Evolutionary conservation across 352 stramenopile species (phyloP).

Genomic region (Phytophthora sp.): DNA sequence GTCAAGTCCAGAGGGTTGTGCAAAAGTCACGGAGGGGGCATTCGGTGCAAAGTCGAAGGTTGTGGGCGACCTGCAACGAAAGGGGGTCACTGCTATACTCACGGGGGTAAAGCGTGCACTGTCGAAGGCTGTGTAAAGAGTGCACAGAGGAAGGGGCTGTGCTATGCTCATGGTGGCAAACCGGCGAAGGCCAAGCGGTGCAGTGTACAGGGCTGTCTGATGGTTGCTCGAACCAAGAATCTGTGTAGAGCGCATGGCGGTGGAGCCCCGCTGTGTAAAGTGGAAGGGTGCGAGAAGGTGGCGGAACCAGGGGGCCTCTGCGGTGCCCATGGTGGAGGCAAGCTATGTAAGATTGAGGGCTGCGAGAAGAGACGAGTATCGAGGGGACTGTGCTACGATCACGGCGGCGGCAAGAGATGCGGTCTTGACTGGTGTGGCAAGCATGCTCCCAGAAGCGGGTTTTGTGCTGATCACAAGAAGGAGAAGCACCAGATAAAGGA

Average conservation of each 20-base stretch:
- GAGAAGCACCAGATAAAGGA: conserved; percentile 16
- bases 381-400: conserved; percentile 19
- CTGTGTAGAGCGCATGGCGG: conserved; percentile 26
- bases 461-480: conserved; percentile 21
- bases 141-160: conserved; percentile 24
- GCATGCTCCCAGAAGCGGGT: conserved; percentile 8
- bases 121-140: conserved; percentile 30
- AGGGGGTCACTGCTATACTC: conserved; percentile 28
- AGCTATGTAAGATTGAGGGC: conserved; percentile 25
- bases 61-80: conserved; percentile 27
- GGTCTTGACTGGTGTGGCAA: conserved; percentile 23
- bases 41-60: conserved; percentile 27
- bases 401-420: conserved; percentile 25
- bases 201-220: conserved; percentile 22
- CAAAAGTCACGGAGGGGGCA: conserved; percentile 35
- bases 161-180: conserved; percentile 35
- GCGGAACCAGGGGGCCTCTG: conserved; percentile 28
- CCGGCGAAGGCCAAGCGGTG: conserved; percentile 25
- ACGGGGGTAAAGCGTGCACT: conserved; percentile 26
- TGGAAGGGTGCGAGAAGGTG: conserved; percentile 27
- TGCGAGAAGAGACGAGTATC: conserved; percentile 22
- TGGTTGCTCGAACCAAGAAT: conserved; percentile 26
- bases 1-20: conserved; percentile 36
- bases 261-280: conserved; percentile 22
- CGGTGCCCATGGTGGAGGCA: conserved; percentile 25